Conservation (phyloP, 2,329 filamentous ascomycete genomes). For the Amesomyces nigricolor region DNA sequence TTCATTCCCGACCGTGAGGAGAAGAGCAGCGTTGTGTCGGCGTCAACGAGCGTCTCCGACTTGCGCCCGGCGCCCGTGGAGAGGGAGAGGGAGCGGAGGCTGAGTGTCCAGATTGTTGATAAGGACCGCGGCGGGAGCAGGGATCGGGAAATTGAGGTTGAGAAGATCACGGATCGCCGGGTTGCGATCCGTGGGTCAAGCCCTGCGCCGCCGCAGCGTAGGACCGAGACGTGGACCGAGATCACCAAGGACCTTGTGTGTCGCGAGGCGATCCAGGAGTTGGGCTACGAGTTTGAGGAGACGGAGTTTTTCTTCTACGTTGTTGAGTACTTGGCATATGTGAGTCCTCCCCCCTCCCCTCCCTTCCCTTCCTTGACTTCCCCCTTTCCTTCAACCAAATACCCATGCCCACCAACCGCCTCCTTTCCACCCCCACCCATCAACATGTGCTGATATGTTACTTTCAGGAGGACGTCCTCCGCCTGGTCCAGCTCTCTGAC, state of each 20-base stretch:
- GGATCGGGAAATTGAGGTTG: conserved; percentile 39
- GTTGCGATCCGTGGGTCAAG: conserved; percentile 36
- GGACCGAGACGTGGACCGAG: conserved; percentile 84
- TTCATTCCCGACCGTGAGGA: conserved; percentile 65
- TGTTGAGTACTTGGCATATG: conserved; percentile 82
- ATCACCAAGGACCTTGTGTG: conserved; percentile 89
- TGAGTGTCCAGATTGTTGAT: conserved; percentile 28
- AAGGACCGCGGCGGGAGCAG: conserved; percentile 25
- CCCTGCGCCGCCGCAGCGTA: conserved; percentile 36
- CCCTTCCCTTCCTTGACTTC: conserved; percentile 17
- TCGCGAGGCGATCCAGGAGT: conserved; percentile 76
- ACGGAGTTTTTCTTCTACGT: conserved; percentile 87
- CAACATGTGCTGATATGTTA: neutral
- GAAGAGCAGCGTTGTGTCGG: conserved; percentile 27
- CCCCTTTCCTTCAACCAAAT: neutral
- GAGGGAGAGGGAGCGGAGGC: conserved; percentile 21
- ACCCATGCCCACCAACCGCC: too few relatives aligned
- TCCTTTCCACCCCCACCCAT: too few relatives aligned
- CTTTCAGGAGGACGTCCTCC: conserved; percentile 74
- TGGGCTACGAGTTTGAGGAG: conserved; percentile 87
- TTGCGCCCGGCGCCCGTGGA: conserved; percentile 9
- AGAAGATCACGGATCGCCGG: conserved; percentile 50
- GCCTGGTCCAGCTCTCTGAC: conserved; percentile 76
- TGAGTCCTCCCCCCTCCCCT: conserved; percentile 45
- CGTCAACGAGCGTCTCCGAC: conserved; percentile 26